These are phyloP conservation scores for Apium graveolens DNA, from an alignment of 129 eudicot species.

Conservation along the genomic window DNA sequence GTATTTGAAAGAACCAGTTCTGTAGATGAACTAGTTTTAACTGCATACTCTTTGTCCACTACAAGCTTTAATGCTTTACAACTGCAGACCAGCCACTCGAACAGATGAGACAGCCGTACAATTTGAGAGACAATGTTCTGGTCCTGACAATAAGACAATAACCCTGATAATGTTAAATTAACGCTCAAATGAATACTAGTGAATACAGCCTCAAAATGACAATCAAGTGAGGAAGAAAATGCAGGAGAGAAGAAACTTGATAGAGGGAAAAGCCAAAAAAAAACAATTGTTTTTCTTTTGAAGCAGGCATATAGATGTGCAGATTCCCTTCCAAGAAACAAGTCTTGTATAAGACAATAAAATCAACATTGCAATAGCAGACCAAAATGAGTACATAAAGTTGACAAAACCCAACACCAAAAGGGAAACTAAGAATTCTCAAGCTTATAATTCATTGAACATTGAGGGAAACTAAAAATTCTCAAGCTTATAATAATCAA, in stretches of 20 bases:
- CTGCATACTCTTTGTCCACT: constrained; percentile 15
- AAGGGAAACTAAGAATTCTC: background rate
- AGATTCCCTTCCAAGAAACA: background rate
- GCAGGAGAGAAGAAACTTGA: background rate
- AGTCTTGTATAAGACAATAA: background rate
- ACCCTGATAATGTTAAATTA: background rate
- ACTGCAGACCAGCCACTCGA: constrained; percentile 47
- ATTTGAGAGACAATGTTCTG: constrained; percentile 23
- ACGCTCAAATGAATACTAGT: background rate
- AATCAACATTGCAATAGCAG: background rate
- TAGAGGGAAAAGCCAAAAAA: background rate
- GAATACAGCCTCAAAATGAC: background rate
- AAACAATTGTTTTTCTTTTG: background rate
- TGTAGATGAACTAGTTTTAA: constrained; percentile 18
- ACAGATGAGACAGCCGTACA: constrained; percentile 37
- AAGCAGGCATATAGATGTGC: background rate
- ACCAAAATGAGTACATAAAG: background rate
- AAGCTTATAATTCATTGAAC: background rate
- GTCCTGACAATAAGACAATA: constrained; percentile 24
- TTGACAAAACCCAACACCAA: background rate
- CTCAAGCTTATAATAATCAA: background rate
- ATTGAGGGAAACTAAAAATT: background rate
- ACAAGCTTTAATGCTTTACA: constrained; percentile 37
- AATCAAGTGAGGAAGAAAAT: background rate
- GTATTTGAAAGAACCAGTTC: constrained; percentile 33